These are phyloP conservation scores for Linum trigynum DNA, from an alignment of 345 rosid species.

Conservation along the genomic window DNA sequence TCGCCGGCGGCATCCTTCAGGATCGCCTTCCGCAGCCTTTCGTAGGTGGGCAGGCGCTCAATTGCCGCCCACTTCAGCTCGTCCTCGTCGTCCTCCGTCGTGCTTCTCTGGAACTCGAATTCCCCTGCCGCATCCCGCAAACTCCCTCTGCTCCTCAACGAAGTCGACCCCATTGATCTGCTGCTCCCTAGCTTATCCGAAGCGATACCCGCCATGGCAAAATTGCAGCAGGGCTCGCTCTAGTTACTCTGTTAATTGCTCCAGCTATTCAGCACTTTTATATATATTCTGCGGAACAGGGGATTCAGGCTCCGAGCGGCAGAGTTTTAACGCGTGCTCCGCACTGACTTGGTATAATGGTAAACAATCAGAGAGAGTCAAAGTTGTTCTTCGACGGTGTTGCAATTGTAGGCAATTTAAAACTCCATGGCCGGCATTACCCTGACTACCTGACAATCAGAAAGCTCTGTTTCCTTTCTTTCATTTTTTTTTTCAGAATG, in stretches of 20 bases:
- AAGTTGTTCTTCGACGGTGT: no score
- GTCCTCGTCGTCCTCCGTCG: constrained; percentile 3
- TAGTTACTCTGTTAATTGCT: background rate
- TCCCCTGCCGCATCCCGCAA: background rate
- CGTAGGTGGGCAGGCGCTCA: constrained; percentile 1
- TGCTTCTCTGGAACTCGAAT: background rate
- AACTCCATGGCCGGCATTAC: no score
- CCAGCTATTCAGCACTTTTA: no score
- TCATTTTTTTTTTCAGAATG: no score
- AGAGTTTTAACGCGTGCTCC: no score
- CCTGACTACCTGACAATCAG: no score
- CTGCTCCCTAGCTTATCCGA: background rate
- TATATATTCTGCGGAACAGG: no score
- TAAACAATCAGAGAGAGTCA: no score
- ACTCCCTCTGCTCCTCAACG: background rate
- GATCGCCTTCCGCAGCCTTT: background rate
- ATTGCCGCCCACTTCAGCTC: constrained; percentile 1
- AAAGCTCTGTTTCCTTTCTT: no score
- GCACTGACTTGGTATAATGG: no score
- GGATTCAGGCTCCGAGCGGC: no score
- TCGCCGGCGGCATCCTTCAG: background rate
- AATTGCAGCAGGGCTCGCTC: background rate
- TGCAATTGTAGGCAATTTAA: no score
- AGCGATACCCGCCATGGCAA: background rate
- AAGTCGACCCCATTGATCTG: background rate